phyloP scores from a whole-genome alignment of 768 basidiomycete genomes.

The Galerina sulciceps region DNA sequence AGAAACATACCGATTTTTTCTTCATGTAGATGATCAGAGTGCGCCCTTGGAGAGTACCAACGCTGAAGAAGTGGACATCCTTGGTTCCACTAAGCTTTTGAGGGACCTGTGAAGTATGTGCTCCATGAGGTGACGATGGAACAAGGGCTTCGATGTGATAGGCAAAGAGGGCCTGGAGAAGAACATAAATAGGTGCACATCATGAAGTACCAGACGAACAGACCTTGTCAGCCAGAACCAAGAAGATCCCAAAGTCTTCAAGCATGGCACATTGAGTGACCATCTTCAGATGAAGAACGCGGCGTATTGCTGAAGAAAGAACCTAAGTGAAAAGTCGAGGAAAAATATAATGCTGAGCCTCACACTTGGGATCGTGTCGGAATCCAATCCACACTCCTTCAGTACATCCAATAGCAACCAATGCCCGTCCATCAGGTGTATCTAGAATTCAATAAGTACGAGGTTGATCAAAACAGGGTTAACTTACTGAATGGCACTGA shows the following conservation, averaged over 20 bases:
- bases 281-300: conserved; percentile 90
- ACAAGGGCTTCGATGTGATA: conserved; percentile 97
- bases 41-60: conserved; percentile 83
- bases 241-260: conserved; percentile 95
- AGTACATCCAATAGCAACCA: conserved; percentile 93
- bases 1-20: conserved; percentile 71
- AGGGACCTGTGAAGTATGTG: conserved; percentile 75
- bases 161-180: conserved; percentile 78
- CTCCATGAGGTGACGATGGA: conserved; percentile 76
- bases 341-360: conserved; percentile 26
- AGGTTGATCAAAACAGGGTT: not conserved
- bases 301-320: conserved; percentile 73
- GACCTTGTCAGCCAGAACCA: conserved; percentile 93
- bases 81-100: conserved; percentile 90
- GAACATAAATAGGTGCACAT: not conserved
- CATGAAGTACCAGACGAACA: not conserved
- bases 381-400: conserved; percentile 99
- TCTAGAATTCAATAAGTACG: conserved; percentile 43
- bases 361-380: conserved; percentile 86
- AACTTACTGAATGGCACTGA: conserved; percentile 89
- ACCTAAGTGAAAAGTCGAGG: not conserved
- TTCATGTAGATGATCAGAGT: conserved; percentile 96
- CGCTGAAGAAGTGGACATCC: conserved; percentile 96
- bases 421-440: conserved; percentile 81
- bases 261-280: conserved; percentile 96